Base-by-base conservation (phyloP, 2,329 filamentous ascomycete genomes). In the Gyromitra esculenta region DNA sequence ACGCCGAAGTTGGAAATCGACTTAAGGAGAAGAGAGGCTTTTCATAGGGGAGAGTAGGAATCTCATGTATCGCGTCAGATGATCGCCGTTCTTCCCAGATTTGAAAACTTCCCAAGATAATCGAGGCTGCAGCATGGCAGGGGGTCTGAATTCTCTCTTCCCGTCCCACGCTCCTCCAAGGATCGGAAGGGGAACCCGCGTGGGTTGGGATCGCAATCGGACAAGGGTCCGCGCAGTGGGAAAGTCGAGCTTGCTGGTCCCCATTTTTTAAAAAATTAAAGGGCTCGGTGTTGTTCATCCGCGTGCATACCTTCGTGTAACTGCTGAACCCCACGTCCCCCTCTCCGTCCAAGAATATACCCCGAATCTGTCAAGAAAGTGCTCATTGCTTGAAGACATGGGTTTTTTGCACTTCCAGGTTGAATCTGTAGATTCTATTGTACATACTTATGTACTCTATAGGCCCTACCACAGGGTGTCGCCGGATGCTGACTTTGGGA, bases 31-130 rank as follows among this genome's bases (percentile, higher is more conserved):
- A 54, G 64, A 54, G 50, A 48, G n/a, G 65, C 39, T 57, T 75
- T 75, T 70, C 72, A 75, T 62, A 70, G 72, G 72, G n/a, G 48
- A 41, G 37, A 59, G 13, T 15, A 70, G 64, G 60, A 74, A 74
- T 69, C 63, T 67, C 71, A 69, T 65, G 72, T 75, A 75, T 75
- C 72, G 66, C 72, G 66, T 65, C 72, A 75, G 72, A 75, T 64
- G 72, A 75, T 75, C 72, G 66, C 65, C 71, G 43, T 63, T 43
- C 71, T 74, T 74, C 71, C 72, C 72, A 75, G 72, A 75, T 75
- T 75, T 31, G 65, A 75, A 70, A 59, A 69, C 72, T 64, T 70
- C 66, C 72, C 72, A 75, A 75, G 72, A 75, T 75, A 70, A 65
- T 65, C 72, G 48, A 75, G 66, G 72, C 72, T 75, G 72, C 72